Evolutionary conservation across 306 rosid genomes (phyloP), one percentile per base, ranked within the genome.

Genomic region (Citrullus colocynthis): DNA sequence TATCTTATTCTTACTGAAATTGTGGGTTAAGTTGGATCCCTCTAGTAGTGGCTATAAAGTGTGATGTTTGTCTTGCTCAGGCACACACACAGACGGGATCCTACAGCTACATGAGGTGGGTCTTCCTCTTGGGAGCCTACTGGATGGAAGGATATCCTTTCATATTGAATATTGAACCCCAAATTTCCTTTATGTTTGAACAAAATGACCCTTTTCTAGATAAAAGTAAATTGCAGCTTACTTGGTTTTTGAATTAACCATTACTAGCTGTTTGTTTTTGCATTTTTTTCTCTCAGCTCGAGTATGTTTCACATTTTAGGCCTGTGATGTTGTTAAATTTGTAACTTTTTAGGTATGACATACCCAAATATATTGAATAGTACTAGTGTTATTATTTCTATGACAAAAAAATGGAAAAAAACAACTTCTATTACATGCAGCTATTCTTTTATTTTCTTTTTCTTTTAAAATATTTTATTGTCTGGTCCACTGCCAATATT

Each of bases 51-150:
- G 76, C 52, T 67, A 78, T 63, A 55, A 42, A 81, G 78, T 81
- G 55, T 20, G 76, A 62, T 81, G 82, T 63, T 79, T 79, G 52
- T 81, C 78, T 79, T 79, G 83, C 83, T 65, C 82, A 81, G 83
- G 87, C 74, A 59, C 85, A 61, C 74, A 78, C 51, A 71, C 82
- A 74, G 80, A 81, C 44, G 52, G 58, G 66, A 83, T 79, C 57
- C 80, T 34, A 75, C 67, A 39, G 75, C 80, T 75, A 54, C 85
- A 78, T 78, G 64, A 75, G 86, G 75, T 74, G 80, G 83, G 71
- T 69, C 39, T 79, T 65, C 84, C 81, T 72, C 78, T 77, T 80
- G 83, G 80, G 81, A 80, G 61, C 86, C 17, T 79, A 59, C 79
- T 78, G 73, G 81, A 59, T 81, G 58, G 76, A 70, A 76, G 80